Percentiles rank a stretch among this genome's conserved stretches.
These are phyloP conservation scores for Colletotrichum truncatum DNA, from an alignment of 2,329 filamentous ascomycete species.

Conservation along the genomic window DNA sequence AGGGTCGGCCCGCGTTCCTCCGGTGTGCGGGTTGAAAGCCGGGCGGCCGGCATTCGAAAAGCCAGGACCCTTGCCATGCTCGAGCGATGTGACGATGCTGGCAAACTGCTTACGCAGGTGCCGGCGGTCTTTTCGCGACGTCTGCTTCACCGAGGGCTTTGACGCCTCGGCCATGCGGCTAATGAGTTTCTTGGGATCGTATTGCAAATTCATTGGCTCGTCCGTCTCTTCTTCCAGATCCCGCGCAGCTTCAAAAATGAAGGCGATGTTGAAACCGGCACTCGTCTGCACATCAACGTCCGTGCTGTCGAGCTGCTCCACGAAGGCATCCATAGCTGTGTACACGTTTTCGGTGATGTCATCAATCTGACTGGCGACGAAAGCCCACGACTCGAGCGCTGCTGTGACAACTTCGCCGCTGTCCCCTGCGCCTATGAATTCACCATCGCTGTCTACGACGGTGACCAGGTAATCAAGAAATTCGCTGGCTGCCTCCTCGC, in stretches of 20 bases:
- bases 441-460: constrained; percentile 82
- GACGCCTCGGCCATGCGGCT: constrained; percentile 58
- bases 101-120: constrained; percentile 57
- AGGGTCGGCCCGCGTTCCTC: constrained; percentile 49
- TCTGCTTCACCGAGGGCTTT: constrained; percentile 56
- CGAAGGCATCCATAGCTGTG: constrained; percentile 79
- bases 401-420: constrained; percentile 76
- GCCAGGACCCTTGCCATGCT: constrained; percentile 61
- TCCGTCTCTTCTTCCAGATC: constrained; percentile 58
- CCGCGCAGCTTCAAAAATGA: constrained; percentile 79
- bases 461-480: constrained; percentile 80
- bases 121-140: constrained; percentile 59
- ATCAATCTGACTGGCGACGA: constrained; percentile 80
- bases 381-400: constrained; percentile 81
- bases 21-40: constrained; percentile 52
- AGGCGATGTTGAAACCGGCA: constrained; percentile 81
- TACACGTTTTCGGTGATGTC: constrained; percentile 78
- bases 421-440: constrained; percentile 76
- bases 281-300: constrained; percentile 79
- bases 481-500: constrained; percentile 73
- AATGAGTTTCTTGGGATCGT: constrained; percentile 59
- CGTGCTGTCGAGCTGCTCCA: constrained; percentile 83
- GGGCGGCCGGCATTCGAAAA: constrained; percentile 59
- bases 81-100: constrained; percentile 64
- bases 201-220: constrained; percentile 58